Conservation (phyloP, 2,329 filamentous ascomycete species). For the Neonectria neomacrospora region DNA sequence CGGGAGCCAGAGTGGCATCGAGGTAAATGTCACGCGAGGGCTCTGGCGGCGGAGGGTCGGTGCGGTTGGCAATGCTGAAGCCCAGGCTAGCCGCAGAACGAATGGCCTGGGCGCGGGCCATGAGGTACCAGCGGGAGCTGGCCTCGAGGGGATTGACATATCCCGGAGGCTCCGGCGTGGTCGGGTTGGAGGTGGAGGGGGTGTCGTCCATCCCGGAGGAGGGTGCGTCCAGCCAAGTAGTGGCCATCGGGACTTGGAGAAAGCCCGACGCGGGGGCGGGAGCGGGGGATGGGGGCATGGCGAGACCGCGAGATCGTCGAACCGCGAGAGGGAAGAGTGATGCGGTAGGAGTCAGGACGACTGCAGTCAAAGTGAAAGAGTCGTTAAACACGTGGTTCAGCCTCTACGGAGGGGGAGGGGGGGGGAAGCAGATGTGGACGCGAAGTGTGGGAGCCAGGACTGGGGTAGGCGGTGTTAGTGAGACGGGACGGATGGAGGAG, state of each 20-base stretch:
- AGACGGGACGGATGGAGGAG: constrained; percentile 5
- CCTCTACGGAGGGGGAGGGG: constrained; percentile 30
- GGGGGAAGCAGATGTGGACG: neutral
- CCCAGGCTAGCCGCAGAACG: constrained; percentile 57
- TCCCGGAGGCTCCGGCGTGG: constrained; percentile 48
- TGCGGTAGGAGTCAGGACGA: constrained; percentile 9
- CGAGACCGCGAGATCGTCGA: neutral
- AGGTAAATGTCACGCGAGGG: constrained; percentile 54
- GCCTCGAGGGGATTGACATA: constrained; percentile 58
- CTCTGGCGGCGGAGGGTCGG: constrained; percentile 53
- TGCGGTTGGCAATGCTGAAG: constrained; percentile 56
- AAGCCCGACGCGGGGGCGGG: neutral
- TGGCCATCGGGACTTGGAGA: constrained; percentile 5
- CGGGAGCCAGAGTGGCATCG: constrained; percentile 54
- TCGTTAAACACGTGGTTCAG: constrained; percentile 40
- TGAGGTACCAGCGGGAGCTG: constrained; percentile 57
- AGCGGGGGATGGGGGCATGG: neutral
- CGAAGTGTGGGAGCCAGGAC: constrained; percentile 15
- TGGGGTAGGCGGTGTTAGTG: constrained; percentile 22
- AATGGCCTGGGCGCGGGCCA: constrained; percentile 55
- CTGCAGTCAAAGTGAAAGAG: constrained; percentile 14
- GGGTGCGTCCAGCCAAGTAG: constrained; percentile 17
- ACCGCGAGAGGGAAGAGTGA: constrained; percentile 14
- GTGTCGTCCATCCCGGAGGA: constrained; percentile 36
- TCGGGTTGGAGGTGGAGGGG: constrained; percentile 45